Evolutionary conservation across 2,329 filamentous ascomycete species (phyloP).

Genomic region (Penicillium sp.): DNA sequence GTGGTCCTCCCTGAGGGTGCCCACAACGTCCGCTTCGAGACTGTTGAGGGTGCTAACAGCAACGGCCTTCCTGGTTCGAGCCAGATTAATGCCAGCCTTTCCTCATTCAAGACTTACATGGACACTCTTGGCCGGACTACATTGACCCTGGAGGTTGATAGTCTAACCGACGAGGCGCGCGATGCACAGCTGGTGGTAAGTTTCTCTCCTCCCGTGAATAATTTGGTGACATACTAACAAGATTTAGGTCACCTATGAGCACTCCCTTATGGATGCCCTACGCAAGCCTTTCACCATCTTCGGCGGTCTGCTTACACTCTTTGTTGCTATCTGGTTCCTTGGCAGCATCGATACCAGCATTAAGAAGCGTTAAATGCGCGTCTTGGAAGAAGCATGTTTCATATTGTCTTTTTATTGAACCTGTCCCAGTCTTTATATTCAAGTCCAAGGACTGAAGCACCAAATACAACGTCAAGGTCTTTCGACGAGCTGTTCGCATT

Average conservation of each 20-base stretch:
- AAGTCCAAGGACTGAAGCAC: conserved; percentile 1
- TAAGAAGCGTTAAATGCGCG: conserved; percentile 52
- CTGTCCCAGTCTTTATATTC: conserved; percentile 15
- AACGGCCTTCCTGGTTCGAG: conserved; percentile 67
- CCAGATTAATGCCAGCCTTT: conserved; percentile 55
- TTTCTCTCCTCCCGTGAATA: not conserved
- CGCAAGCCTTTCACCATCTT: conserved; percentile 87
- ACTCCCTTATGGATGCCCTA: conserved; percentile 69
- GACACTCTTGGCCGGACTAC: conserved; percentile 87
- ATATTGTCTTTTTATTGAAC: conserved; percentile 12
- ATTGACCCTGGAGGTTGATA: conserved; percentile 75
- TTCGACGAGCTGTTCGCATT: not conserved
- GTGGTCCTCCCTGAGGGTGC: conserved; percentile 91
- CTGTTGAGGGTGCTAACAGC: conserved; percentile 65
- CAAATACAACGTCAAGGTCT: conserved; percentile 5
- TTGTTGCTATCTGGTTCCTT: conserved; percentile 70
- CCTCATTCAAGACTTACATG: conserved; percentile 83
- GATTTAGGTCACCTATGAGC: conserved; percentile 72
- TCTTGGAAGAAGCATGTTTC: conserved; percentile 16
- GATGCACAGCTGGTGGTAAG: conserved; percentile 72
- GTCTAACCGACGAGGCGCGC: conserved; percentile 86
- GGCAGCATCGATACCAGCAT: conserved; percentile 82
- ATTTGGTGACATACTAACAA: conserved; percentile 1
- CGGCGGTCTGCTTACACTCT: conserved; percentile 69
- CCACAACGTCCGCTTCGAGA: conserved; percentile 60